phyloP scores from a whole-genome alignment of 1,284 basidiomycete species.

The Sporisorium scitamineum region DNA sequence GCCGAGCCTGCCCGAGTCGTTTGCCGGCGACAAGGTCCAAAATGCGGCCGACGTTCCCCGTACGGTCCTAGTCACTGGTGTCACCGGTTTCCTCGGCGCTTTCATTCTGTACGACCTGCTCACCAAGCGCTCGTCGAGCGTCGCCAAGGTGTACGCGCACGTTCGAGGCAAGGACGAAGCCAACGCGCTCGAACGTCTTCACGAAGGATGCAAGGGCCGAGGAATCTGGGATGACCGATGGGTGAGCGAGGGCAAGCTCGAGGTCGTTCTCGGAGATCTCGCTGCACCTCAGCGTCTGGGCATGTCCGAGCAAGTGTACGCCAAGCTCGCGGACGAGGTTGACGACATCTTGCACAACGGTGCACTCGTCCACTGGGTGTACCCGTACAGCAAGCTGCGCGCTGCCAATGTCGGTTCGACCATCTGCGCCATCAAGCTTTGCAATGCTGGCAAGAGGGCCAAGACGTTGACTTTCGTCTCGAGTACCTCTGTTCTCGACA shows the following conservation, averaged over 20 bases:
- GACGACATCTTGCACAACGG: slow-evolving; percentile 95
- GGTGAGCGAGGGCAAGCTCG: slow-evolving; percentile 78
- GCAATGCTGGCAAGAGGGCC: slow-evolving; percentile 74
- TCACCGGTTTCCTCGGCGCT: slow-evolving; percentile 95
- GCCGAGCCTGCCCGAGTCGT: slow-evolving; percentile 64
- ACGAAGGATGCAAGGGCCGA: slow-evolving; percentile 82
- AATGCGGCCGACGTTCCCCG: slow-evolving; percentile 66
- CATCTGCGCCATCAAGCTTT: slow-evolving; percentile 83
- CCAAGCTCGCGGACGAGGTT: slow-evolving; percentile 78
- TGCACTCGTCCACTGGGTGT: slow-evolving; percentile 98
- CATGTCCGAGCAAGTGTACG: slow-evolving; percentile 78
- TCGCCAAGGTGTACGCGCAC: slow-evolving; percentile 90
- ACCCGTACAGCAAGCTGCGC: slow-evolving; percentile 93
- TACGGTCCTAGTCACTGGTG: slow-evolving; percentile 94
- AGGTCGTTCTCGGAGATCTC: slow-evolving; percentile 90
- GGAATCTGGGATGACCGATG: slow-evolving; percentile 95
- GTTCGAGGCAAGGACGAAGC: slow-evolving; percentile 80
- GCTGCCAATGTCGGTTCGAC: slow-evolving; percentile 92
- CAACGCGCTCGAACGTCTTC: slow-evolving; percentile 79
- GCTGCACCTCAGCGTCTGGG: slow-evolving; percentile 80
- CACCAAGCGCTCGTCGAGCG: slow-evolving; percentile 73
- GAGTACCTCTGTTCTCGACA: slow-evolving; percentile 92
- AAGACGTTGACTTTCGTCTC: slow-evolving; percentile 93
- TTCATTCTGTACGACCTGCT: slow-evolving; percentile 90
- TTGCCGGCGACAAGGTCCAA: slow-evolving; percentile 40